These are phyloP conservation scores for Plectosphaerella sp. DNA, from an alignment of 2,329 filamentous ascomycete species.

Conservation along the genomic window DNA sequence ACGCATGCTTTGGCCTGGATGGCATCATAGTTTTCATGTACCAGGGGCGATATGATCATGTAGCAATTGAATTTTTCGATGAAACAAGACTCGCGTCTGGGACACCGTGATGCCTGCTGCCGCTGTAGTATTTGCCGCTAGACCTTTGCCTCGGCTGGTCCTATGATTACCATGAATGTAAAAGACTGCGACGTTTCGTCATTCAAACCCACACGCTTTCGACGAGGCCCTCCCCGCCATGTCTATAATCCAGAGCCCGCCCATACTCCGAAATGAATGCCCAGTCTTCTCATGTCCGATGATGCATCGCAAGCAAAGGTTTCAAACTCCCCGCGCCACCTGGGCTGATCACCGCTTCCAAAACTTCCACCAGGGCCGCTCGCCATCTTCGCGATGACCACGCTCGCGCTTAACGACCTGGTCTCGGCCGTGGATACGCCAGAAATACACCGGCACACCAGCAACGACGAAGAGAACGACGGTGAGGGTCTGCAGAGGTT, in stretches of 20 bases:
- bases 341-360: constrained; percentile 40
- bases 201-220: not conserved
- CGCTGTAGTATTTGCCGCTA: too few relatives aligned
- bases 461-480: constrained; percentile 81
- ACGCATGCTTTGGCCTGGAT: constrained; percentile 3
- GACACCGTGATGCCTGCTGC: too few relatives aligned
- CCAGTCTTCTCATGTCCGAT: too few relatives aligned
- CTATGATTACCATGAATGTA: too few relatives aligned
- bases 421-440: constrained; percentile 68
- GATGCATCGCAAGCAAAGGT: too few relatives aligned
- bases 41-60: not conserved
- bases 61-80: not conserved
- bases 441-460: constrained; percentile 86
- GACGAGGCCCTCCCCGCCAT: not conserved
- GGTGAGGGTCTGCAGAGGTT: constrained; percentile 83
- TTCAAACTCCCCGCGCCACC: not conserved
- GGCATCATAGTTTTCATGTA: constrained; percentile 1
- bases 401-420: constrained; percentile 38
- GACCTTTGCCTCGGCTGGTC: too few relatives aligned
- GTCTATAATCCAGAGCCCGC: not conserved
- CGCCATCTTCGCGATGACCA: constrained; percentile 16
- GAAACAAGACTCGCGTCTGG: too few relatives aligned
- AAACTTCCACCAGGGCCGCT: constrained; percentile 53
- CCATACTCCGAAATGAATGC: too few relatives aligned
- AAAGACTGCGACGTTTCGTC: not conserved